Evolutionary conservation across 345 rosid species (phyloP), one percentile per base, ranked within the genome.

Genomic region (Acer negundo): DNA sequence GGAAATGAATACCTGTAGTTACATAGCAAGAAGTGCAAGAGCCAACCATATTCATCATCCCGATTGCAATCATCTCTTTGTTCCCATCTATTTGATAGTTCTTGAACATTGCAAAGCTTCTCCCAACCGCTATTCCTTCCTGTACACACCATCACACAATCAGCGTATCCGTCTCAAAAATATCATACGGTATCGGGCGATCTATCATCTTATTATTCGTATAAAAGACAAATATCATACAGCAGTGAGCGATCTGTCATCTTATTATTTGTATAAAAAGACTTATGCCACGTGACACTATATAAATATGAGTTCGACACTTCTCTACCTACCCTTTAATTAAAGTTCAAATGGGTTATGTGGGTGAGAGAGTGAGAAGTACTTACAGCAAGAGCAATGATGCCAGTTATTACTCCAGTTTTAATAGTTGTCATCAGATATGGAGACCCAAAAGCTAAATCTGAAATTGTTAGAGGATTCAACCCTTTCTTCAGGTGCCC

Each of bases 101-200:
- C 81, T 92, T 96, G 84, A 87, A 87, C 91, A 91, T 89, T 17
- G 99, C 94, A 81, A 96, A 96, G 65, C 95, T 92, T 85, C 98
- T 92, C 22, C 97, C 99, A 0, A 96, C 98, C 0, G 98, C 99
- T 20, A 92, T 86, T 64, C 98, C 99, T 90, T 96, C 99, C 99
- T 96, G 86, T 66, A 35, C 38, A 35, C 38, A 35, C 38, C 38
- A 35, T 35, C 38, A 35, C 38, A 4, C 38, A 35, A 35, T 35
- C 38, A 35, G 6, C 6, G 38, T 35, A 35, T 35, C 38, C 38
- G 38, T 35, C 38, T 35, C 6, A 35, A 35, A 35, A 35, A 35
- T 35, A 6, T 35, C 38, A 35, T 35, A 35, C 0, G 38, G 6
- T 35, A 35, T 35, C 4, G 38, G 38, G 6, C 35, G 35, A 31